phyloP scores from a whole-genome alignment of 2,329 filamentous ascomycete species.

The Sporothrix brunneoviolacea region DNA sequence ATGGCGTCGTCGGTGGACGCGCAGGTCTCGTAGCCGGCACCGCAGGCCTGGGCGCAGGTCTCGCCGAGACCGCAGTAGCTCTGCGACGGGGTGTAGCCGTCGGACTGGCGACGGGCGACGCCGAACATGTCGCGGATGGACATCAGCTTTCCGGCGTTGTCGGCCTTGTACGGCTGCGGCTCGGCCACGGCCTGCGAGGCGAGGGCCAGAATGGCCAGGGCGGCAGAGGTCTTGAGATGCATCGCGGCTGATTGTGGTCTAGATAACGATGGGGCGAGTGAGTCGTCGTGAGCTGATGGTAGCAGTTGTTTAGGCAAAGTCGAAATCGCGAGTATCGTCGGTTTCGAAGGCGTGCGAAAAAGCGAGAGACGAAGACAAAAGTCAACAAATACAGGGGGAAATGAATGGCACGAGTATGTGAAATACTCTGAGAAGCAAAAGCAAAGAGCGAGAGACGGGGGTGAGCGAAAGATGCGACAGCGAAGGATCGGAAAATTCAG shows the following conservation, averaged over 20 bases:
- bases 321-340: not conserved
- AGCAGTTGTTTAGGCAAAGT: not conserved
- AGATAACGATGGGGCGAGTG: not conserved
- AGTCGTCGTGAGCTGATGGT: too few relatives aligned
- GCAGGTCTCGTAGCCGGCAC: slow-evolving; percentile 43
- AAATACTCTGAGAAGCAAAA: slow-evolving; percentile 10
- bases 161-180: slow-evolving; percentile 29
- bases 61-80: slow-evolving; percentile 41
- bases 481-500: not conserved
- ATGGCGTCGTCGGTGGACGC: slow-evolving; percentile 40
- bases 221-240: slow-evolving; percentile 37
- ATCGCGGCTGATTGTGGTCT: slow-evolving; percentile 24
- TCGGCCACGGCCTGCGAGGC: slow-evolving; percentile 27
- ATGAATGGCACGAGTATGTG: slow-evolving; percentile 16
- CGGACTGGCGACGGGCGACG: slow-evolving; percentile 36
- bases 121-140: slow-evolving; percentile 33
- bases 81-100: slow-evolving; percentile 44
- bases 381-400: not conserved
- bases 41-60: slow-evolving; percentile 51
- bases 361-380: not conserved
- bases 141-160: slow-evolving; percentile 25
- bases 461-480: slow-evolving; percentile 1
- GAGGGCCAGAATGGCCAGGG: slow-evolving; percentile 39
- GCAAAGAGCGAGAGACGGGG: not conserved
- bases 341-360: slow-evolving; percentile 4